phyloP scores from a whole-genome alignment of 345 rosid genomes.

The Brassica cretica region DNA sequence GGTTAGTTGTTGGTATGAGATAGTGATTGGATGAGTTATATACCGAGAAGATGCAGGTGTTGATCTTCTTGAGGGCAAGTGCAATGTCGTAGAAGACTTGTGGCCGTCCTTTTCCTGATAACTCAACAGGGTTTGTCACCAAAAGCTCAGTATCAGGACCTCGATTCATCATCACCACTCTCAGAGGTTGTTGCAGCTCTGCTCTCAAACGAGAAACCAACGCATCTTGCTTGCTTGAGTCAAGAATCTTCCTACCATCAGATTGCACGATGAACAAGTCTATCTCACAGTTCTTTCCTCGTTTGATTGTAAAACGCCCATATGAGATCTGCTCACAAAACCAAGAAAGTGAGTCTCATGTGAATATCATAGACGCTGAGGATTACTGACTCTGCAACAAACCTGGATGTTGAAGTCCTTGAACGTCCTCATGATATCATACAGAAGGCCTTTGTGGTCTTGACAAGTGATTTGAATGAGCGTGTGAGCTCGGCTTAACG shows the following conservation, averaged over 20 bases:
- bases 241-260: conserved; percentile 87
- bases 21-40: conserved; percentile 19
- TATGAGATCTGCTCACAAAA: conserved; percentile 66
- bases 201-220: conserved; percentile 60
- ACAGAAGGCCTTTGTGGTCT: conserved; percentile 91
- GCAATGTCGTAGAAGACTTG: conserved; percentile 87
- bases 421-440: conserved; percentile 90
- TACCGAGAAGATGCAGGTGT: conserved; percentile 86
- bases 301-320: conserved; percentile 71
- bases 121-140: conserved; percentile 89
- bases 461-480: conserved; percentile 82
- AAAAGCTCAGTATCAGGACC: conserved; percentile 93
- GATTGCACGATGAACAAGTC: conserved; percentile 85
- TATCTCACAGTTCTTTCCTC: conserved; percentile 65
- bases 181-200: conserved; percentile 77
- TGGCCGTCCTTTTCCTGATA: conserved; percentile 95
- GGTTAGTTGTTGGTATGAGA: not conserved
- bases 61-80: conserved; percentile 75
- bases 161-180: conserved; percentile 71
- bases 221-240: conserved; percentile 73
- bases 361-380: not conserved
- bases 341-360: not conserved
- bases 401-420: conserved; percentile 97
- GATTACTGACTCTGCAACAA: conserved; percentile 1
- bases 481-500: conserved; percentile 79